phyloP scores from a whole-genome alignment of 345 rosid genomes.

The Heritiera littoralis region DNA sequence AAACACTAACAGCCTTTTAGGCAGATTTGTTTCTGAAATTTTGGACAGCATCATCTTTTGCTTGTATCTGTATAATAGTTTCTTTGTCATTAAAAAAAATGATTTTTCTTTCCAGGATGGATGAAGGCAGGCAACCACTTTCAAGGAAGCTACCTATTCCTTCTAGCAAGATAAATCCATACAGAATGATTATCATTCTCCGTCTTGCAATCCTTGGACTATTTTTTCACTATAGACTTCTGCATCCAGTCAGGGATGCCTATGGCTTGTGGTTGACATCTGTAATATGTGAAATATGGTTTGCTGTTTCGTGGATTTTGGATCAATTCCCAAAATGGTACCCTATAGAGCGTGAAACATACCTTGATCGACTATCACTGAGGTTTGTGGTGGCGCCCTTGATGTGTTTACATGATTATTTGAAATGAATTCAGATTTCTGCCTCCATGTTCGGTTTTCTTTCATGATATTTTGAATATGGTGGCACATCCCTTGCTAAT shows the following conservation, averaged over 20 bases:
- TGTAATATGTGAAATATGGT: slow-evolving; percentile 98
- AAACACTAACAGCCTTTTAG: neutral
- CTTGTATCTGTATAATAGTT: neutral
- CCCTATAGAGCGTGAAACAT: slow-evolving; percentile 89
- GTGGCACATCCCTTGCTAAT: neutral
- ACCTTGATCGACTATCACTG: slow-evolving; percentile 87
- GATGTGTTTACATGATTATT: slow-evolving; percentile 6
- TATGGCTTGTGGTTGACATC: slow-evolving; percentile 96
- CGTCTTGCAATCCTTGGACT: slow-evolving; percentile 91
- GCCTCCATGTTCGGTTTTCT: neutral
- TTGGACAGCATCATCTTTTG: neutral
- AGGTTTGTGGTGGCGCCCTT: slow-evolving; percentile 48
- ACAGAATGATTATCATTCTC: slow-evolving; percentile 73
- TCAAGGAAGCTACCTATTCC: slow-evolving; percentile 91
- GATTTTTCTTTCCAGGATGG: slow-evolving; percentile 74
- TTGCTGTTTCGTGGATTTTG: slow-evolving; percentile 94
- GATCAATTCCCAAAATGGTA: slow-evolving; percentile 99
- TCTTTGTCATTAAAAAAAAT: neutral
- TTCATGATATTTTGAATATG: neutral
- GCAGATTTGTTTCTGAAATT: neutral
- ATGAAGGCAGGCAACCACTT: slow-evolving; percentile 99
- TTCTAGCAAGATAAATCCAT: slow-evolving; percentile 97
- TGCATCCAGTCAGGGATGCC: slow-evolving; percentile 86
- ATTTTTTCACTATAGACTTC: slow-evolving; percentile 91
- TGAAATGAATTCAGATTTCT: neutral